A percentile compares a stretch with the other conserved stretches of the same genome.
Conservation (phyloP, 208 protist genomes). For the Trypanosoma mega region DNA sequence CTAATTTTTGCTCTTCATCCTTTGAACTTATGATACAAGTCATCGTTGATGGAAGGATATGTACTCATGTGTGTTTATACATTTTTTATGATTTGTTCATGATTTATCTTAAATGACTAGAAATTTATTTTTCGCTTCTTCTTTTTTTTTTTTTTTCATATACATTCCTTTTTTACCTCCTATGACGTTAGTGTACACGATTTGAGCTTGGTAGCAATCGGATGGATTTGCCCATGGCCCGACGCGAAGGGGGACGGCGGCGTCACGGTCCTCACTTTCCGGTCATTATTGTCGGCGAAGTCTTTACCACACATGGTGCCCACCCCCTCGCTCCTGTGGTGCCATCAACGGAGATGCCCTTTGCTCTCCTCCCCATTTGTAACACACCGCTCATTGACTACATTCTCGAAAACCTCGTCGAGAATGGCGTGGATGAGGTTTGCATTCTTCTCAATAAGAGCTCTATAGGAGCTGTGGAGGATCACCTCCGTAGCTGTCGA, state of each 20-base stretch:
- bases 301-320: constrained; percentile 22
- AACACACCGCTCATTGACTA: constrained; percentile 89
- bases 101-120: too few species aligned
- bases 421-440: constrained; percentile 72
- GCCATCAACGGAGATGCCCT: constrained; percentile 53
- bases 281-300: constrained; percentile 72
- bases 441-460: constrained; percentile 60
- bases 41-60: too few species aligned
- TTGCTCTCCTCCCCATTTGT: constrained; percentile 80
- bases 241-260: constrained; percentile 18
- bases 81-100: too few species aligned
- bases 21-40: too few species aligned
- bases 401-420: constrained; percentile 77
- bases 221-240: constrained; percentile 23
- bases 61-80: too few species aligned
- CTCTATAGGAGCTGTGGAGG: constrained; percentile 41
- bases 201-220: too few species aligned
- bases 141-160: neutral
- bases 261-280: constrained; percentile 30
- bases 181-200: too few species aligned
- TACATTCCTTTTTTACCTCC: too few species aligned
- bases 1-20: too few species aligned
- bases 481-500: constrained; percentile 53
- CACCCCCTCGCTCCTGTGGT: constrained; percentile 65
- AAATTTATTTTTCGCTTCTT: too few species aligned